A percentile compares a stretch with the other conserved stretches of the same genome.
phyloP scores from a whole-genome alignment of 2,329 filamentous ascomycete genomes.

The Onygenales sp. region DNA sequence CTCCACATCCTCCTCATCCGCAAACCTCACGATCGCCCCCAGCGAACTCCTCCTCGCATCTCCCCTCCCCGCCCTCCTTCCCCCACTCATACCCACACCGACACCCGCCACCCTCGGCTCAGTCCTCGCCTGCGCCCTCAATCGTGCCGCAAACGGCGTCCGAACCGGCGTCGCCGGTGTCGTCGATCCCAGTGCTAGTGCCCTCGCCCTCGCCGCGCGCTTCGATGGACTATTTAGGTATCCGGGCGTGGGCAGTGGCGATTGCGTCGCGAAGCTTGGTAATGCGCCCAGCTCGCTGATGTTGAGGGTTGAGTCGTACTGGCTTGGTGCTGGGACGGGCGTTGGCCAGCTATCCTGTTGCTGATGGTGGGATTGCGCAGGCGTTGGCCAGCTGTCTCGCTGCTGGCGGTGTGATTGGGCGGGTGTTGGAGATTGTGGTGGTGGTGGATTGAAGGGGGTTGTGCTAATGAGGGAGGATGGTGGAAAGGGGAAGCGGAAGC shows the following conservation, averaged over 20 bases:
- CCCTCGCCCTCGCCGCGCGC: constrained; percentile 33
- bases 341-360: neutral
- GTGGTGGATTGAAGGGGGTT: too few relatives aligned
- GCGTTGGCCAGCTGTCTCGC: too few relatives aligned
- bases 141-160: constrained; percentile 34
- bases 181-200: constrained; percentile 33
- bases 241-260: constrained; percentile 31
- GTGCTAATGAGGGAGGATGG: too few relatives aligned
- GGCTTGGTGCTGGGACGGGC: constrained; percentile 13
- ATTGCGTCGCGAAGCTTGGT: constrained; percentile 24
- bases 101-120: constrained; percentile 9
- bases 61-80: constrained; percentile 14
- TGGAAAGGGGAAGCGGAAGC: too few relatives aligned
- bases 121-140: constrained; percentile 27
- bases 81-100: neutral
- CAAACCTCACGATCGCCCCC: constrained; percentile 12
- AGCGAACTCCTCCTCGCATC: constrained; percentile 19
- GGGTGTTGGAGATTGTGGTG: too few relatives aligned
- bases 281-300: constrained; percentile 25
- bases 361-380: too few relatives aligned
- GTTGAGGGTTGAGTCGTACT: constrained; percentile 26
- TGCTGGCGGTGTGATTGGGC: too few relatives aligned
- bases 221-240: constrained; percentile 38
- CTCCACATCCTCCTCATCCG: neutral
- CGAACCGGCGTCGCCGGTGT: constrained; percentile 35